Percentiles rank a stretch among this genome's conserved stretches.
These are phyloP conservation scores for Strombidium stylifer DNA, from an alignment of 73 alveolate genomes.

Conservation along the genomic window DNA sequence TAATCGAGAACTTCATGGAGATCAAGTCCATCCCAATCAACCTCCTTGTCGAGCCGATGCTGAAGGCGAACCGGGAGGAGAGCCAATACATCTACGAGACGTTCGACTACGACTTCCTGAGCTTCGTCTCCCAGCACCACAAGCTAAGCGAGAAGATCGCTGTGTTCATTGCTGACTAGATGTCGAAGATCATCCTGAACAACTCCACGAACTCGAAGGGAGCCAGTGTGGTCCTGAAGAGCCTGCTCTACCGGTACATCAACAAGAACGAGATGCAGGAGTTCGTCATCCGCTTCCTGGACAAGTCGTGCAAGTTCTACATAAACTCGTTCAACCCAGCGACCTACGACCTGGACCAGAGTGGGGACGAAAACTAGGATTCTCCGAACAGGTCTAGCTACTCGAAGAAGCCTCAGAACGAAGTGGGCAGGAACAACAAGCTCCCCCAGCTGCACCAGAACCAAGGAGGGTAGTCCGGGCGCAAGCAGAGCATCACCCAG, in stretches of 20 bases:
- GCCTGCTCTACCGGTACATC: constrained; percentile 58
- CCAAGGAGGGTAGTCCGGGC: too few relatives aligned
- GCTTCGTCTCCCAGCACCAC: constrained; percentile 89
- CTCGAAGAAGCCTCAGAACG: too few relatives aligned
- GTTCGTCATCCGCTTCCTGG: constrained; percentile 62
- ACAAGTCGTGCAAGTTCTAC: too few relatives aligned
- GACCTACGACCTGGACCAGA: too few relatives aligned
- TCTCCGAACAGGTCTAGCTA: too few relatives aligned
- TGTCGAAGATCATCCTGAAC: constrained; percentile 89
- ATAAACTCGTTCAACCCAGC: too few relatives aligned
- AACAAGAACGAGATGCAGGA: constrained; percentile 69
- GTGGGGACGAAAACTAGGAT: too few relatives aligned
- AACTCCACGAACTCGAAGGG: constrained; percentile 62
- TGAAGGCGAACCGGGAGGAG: constrained; percentile 83
- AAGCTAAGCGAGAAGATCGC: constrained; percentile 90
- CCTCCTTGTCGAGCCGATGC: constrained; percentile 92
- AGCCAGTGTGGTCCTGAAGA: constrained; percentile 68
- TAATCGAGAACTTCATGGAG: constrained; percentile 67
- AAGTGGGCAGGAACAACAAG: too few relatives aligned
- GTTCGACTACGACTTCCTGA: constrained; percentile 92
- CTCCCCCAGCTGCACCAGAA: too few relatives aligned
- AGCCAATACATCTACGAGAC: constrained; percentile 83
- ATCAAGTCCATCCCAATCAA: constrained; percentile 92
- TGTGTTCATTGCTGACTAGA: constrained; percentile 79
- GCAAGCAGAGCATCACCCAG: too few relatives aligned